Evolutionary conservation across 805 yeast genomes (phyloP), one percentile per base, ranked within the genome.

Genomic region (Candida nanaspora): DNA sequence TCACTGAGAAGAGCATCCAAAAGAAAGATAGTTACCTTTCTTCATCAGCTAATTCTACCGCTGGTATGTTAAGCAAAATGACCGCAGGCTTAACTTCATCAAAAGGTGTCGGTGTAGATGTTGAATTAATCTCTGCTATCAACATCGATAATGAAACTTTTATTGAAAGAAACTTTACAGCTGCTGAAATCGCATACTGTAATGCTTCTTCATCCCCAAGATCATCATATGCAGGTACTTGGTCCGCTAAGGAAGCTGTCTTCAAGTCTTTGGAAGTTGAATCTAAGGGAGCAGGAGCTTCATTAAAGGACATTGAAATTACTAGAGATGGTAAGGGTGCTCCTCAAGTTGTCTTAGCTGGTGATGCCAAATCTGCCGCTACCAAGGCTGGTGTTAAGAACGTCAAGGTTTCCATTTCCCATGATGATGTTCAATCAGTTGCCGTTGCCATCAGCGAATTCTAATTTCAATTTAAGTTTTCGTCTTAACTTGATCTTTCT

Each of bases 211-310:
- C 97, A 33, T 73, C 74, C 49, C 86, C 93, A 39, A 84, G 79
- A 56, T 86, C 98, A 13, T 86, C 97, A 3, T 93, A 76, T 65
- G 88, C 98, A 22, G 99, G 99, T 37, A 84, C 95, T 34, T 93
- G 99, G 99, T 86, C 96, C 25, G 98, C 98, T 35, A 93, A 93
- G 69, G 99, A 93, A 70, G 98, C 99, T 33, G 97, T 89, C 28
- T 93, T 93, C 81, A 93, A 93, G 71, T 86, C 96, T 16, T 72
- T 93, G 57, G 89, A 93, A 46, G 95, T 86, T 47, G 75, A 76
- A 57, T 80, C 95, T 36, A 77, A 80, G 59, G 99, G 99, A 45
- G 96, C 91, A 14, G 98, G 98, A 46, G 98, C 98, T 30, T 72
- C 95, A 27, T 74, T 93, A 68, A 78, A 75, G 61, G 96, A 87